phyloP scores from a whole-genome alignment of 1,284 basidiomycete species.

The Trichosporon asahii region DNA sequence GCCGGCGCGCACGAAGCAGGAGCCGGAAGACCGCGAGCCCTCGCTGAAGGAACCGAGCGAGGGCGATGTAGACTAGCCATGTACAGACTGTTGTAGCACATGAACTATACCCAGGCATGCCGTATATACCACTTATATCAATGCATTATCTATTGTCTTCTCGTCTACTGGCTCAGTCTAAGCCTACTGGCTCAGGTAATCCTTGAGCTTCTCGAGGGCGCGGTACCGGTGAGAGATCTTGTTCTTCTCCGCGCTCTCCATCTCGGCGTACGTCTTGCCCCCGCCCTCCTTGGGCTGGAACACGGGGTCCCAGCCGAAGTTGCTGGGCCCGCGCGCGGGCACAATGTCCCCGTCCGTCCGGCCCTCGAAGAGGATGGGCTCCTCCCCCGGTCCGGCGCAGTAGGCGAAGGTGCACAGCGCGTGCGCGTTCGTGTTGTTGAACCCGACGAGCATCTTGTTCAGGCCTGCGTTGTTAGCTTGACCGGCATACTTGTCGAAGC shows the following conservation, averaged over 20 bases:
- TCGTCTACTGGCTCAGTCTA: slow-evolving; percentile 52
- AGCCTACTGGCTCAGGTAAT: slow-evolving; percentile 57
- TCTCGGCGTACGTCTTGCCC: slow-evolving; percentile 76
- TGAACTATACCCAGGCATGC: no score
- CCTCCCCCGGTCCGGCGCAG: slow-evolving; percentile 75
- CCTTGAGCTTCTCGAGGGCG: slow-evolving; percentile 75
- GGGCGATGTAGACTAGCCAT: slow-evolving; percentile 3
- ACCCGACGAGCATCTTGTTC: slow-evolving; percentile 80
- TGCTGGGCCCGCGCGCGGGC: slow-evolving; percentile 68
- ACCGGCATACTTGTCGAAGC: neutral
- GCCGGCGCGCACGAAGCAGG: neutral
- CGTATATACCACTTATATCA: neutral
- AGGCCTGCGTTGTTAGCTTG: slow-evolving; percentile 59
- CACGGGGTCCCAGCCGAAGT: slow-evolving; percentile 89
- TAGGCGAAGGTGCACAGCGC: slow-evolving; percentile 97
- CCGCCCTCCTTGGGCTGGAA: slow-evolving; percentile 67
- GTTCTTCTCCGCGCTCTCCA: slow-evolving; percentile 81
- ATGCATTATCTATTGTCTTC: neutral
- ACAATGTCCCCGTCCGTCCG: slow-evolving; percentile 85
- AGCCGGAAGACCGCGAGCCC: neutral
- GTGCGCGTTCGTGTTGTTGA: slow-evolving; percentile 73
- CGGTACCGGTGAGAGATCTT: slow-evolving; percentile 83
- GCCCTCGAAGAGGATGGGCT: slow-evolving; percentile 80
- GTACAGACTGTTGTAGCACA: neutral
- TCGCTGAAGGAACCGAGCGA: neutral